Percentiles rank a stretch among this genome's conserved stretches.
These are phyloP conservation scores for Trametes sanguinea DNA, from an alignment of 768 basidiomycete genomes.

Conservation along the genomic window DNA sequence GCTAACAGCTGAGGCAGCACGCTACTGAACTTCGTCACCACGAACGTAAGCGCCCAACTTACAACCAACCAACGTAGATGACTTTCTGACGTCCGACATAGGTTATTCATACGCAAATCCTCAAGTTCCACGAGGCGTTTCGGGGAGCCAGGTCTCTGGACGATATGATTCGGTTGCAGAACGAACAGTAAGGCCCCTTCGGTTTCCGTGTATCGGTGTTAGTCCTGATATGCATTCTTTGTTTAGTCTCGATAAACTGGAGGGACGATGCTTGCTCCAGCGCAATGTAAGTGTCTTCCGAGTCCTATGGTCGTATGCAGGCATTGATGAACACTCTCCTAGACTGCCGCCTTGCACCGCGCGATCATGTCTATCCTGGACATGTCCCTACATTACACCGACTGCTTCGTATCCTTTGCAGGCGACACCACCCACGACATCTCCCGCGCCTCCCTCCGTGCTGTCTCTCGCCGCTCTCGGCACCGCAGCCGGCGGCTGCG, in stretches of 20 bases:
- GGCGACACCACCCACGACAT: constrained; percentile 64
- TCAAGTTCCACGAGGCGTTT: constrained; percentile 60
- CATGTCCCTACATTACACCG: constrained; percentile 70
- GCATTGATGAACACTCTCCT: not conserved
- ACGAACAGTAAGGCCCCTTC: constrained; percentile 57
- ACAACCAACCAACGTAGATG: fast-evolving
- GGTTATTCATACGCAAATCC: constrained; percentile 69
- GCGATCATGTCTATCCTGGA: constrained; percentile 72
- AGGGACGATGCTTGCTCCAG: constrained; percentile 64
- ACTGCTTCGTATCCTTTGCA: constrained; percentile 59
- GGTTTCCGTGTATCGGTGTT: not conserved
- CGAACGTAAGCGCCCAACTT: constrained; percentile 50
- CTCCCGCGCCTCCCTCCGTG: constrained; percentile 33
- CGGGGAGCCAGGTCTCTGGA: constrained; percentile 63
- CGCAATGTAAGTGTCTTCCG: constrained; percentile 43
- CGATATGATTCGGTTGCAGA: constrained; percentile 71
- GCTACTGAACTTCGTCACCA: constrained; percentile 69
- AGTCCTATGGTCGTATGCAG: not conserved
- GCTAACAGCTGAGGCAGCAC: constrained; percentile 42
- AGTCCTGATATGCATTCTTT: not conserved
- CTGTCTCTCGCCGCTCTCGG: constrained; percentile 35
- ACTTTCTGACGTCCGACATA: constrained; percentile 29
- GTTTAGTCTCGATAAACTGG: constrained; percentile 59
- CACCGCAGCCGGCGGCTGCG: constrained; percentile 66
- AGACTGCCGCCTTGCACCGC: constrained; percentile 68